Percentiles rank a stretch among this genome's conserved stretches.
Evolutionary conservation across 2,329 filamentous ascomycete species (phyloP).

Genomic region (Colletotrichum sp.): DNA sequence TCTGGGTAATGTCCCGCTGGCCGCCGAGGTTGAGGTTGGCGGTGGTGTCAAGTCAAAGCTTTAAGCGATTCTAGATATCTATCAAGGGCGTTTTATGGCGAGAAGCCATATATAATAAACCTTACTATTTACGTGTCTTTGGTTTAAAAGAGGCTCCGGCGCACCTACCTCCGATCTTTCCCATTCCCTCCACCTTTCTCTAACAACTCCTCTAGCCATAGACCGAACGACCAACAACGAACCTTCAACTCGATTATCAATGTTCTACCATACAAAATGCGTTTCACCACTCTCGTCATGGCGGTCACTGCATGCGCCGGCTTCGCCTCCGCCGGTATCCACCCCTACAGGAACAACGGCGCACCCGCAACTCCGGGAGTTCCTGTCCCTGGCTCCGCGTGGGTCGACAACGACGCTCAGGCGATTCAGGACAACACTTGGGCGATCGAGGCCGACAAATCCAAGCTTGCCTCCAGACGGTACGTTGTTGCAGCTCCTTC

Average conservation of each 20-base stretch:
- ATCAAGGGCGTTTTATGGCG: background rate
- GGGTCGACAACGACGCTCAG: background rate
- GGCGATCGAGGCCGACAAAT: background rate
- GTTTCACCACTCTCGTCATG: background rate
- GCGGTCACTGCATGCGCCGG: background rate
- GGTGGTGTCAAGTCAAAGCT: background rate
- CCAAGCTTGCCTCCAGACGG: background rate
- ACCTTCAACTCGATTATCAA: background rate
- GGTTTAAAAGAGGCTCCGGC: background rate
- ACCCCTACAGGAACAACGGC: background rate
- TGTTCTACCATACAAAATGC: background rate
- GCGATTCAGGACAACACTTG: background rate
- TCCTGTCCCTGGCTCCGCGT: background rate
- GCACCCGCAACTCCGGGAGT: background rate
- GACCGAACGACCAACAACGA: background rate
- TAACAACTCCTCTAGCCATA: background rate
- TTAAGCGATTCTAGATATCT: background rate
- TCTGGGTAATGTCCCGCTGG: slow-evolving; percentile 20
- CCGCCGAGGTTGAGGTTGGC: background rate
- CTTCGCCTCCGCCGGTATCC: background rate
- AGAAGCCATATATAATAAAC: background rate
- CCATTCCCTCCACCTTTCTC: background rate
- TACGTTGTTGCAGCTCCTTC: background rate
- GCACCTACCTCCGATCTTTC: background rate
- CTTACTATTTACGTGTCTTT: background rate